Percentiles rank a stretch among this genome's conserved stretches.
phyloP scores from a whole-genome alignment of 106 monocot genomes.

The Agapanthus africanus region DNA sequence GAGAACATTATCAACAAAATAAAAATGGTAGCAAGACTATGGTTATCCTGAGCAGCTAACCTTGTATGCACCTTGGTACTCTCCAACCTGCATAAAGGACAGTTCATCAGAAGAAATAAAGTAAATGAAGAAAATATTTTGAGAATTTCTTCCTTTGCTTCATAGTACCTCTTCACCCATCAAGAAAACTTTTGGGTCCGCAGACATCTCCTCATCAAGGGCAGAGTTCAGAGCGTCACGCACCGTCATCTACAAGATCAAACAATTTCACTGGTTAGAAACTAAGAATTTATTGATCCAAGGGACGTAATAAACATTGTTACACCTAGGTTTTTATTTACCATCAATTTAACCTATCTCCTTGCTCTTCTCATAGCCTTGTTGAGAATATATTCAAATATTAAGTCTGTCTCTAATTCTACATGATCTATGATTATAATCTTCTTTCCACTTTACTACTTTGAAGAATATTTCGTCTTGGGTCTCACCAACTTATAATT shows the following conservation, averaged over 20 bases:
- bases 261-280: neutral
- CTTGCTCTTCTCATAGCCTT: too few species aligned
- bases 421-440: neutral
- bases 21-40: too few species aligned
- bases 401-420: neutral
- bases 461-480: too few species aligned
- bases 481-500: too few species aligned
- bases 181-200: constrained; percentile 82
- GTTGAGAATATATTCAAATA: neutral
- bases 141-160: neutral
- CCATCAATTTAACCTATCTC: too few species aligned
- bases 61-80: constrained; percentile 99
- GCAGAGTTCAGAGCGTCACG: constrained; percentile 95
- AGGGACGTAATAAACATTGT: neutral
- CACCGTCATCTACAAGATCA: constrained; percentile 54
- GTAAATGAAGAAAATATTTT: neutral
- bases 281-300: neutral
- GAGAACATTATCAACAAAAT: too few species aligned
- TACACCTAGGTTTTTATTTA: too few species aligned
- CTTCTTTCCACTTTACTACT: too few species aligned
- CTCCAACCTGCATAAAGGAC: constrained; percentile 65
- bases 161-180: constrained; percentile 93
- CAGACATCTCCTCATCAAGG: constrained; percentile 98
- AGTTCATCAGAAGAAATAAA: constrained; percentile 9
- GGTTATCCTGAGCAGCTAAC: constrained; percentile 26